Conservation (phyloP, 2,329 filamentous ascomycete species). For the Trichoderma sp. region DNA sequence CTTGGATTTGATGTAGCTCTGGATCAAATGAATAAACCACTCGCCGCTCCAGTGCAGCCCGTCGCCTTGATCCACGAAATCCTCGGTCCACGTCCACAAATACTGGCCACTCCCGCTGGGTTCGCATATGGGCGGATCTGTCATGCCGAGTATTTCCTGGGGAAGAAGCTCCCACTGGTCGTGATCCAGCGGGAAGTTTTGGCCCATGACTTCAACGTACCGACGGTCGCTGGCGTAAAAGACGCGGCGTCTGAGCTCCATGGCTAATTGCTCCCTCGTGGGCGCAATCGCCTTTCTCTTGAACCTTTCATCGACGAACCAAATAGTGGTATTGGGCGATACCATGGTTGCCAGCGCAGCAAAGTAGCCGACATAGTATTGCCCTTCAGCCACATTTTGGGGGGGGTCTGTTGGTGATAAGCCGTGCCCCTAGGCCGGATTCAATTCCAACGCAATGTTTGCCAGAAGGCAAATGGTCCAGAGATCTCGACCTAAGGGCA, state of each 20-base stretch:
- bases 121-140: not conserved
- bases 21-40: not conserved
- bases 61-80: not conserved
- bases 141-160: not conserved
- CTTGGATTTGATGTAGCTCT: not conserved
- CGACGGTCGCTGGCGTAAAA: not conserved
- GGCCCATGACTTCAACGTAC: not conserved
- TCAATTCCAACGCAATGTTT: not conserved
- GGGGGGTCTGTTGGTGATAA: not conserved
- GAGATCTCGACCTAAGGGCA: not conserved
- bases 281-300: not conserved
- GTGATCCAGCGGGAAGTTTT: not conserved
- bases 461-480: not conserved
- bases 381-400: not conserved
- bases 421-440: not conserved
- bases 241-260: not conserved
- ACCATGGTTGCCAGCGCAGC: not conserved
- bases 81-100: not conserved
- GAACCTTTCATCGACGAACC: not conserved
- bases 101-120: not conserved
- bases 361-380: not conserved
- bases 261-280: not conserved
- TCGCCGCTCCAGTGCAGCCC: not conserved
- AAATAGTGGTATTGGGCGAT: not conserved
- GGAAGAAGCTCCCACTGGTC: not conserved